Percentiles rank a stretch among this genome's conserved stretches.
Evolutionary conservation across 2,329 filamentous ascomycete species (phyloP).

Genomic region (Grosmannia huntii): DNA sequence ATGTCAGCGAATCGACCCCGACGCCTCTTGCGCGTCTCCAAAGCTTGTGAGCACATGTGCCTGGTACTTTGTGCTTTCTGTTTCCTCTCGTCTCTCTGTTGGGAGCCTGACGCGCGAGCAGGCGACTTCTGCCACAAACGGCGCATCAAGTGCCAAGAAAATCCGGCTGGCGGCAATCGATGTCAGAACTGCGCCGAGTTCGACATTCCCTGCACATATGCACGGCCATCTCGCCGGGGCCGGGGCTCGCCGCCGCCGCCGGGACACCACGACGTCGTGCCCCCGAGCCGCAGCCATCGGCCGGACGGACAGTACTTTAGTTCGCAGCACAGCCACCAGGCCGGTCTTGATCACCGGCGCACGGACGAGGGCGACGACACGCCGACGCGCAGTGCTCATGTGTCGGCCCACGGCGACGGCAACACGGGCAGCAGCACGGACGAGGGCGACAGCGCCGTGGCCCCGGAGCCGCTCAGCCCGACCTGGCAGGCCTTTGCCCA

Average conservation of each 20-base stretch:
- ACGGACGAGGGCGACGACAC: background rate
- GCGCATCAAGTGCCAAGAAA: conserved; percentile 13
- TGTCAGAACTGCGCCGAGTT: conserved; percentile 15
- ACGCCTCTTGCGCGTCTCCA: conserved; percentile 11
- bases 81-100: background rate
- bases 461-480: conserved; percentile 9
- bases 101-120: background rate
- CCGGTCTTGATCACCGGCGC: background rate
- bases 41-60: conserved; percentile 2
- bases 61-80: background rate
- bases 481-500: conserved; percentile 13
- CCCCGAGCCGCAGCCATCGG: background rate
- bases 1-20: conserved; percentile 5
- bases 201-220: conserved; percentile 13
- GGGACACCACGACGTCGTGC: background rate
- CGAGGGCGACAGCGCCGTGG: background rate
- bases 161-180: conserved; percentile 3
- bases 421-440: conserved; percentile 2
- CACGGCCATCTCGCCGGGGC: conserved; percentile 11
- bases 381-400: background rate
- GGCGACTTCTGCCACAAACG: conserved; percentile 15
- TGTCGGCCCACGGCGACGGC: background rate
- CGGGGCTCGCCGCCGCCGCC: conserved; percentile 8
- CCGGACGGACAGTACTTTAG: background rate
- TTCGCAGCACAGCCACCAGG: background rate